phyloP scores from a whole-genome alignment of 805 yeast genomes.

The Saccharomycopsis malanga region DNA sequence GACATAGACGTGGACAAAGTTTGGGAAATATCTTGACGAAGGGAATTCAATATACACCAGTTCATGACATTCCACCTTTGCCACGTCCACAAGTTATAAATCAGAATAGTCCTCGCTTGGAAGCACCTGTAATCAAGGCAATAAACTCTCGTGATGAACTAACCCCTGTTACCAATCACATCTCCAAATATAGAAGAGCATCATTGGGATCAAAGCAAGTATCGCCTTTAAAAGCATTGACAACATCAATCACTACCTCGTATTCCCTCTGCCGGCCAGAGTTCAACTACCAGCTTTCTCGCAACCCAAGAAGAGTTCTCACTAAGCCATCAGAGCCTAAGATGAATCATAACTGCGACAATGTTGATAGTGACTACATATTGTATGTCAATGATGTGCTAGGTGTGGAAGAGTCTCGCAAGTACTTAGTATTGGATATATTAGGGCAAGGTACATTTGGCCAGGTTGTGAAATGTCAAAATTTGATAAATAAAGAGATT shows the following conservation, averaged over 20 bases:
- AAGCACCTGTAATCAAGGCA: conserved; percentile 43
- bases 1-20: conserved; percentile 23
- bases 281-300: conserved; percentile 73
- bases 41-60: conserved; percentile 15
- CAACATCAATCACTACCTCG: conserved; percentile 69
- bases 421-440: conserved; percentile 82
- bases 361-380: conserved; percentile 83
- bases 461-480: conserved; percentile 75
- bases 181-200: conserved; percentile 66
- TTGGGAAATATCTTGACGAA: conserved; percentile 3
- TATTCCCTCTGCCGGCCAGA: conserved; percentile 79
- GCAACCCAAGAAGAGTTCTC: conserved; percentile 85
- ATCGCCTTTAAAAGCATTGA: conserved; percentile 76
- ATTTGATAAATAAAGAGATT: conserved; percentile 68
- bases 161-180: conserved; percentile 51
- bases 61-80: conserved; percentile 27
- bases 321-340: conserved; percentile 88
- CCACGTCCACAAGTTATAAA: too few species aligned
- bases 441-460: conserved; percentile 98
- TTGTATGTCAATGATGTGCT: conserved; percentile 89
- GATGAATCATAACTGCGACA: conserved; percentile 77
- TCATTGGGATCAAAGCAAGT: conserved; percentile 56
- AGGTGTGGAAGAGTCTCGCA: conserved; percentile 78
- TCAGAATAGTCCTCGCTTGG: conserved; percentile 27
- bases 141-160: conserved; percentile 43